Evolutionary conservation across 345 rosid genomes (phyloP), one percentile per base, ranked within the genome.

Genomic region (Brassica cretica): DNA sequence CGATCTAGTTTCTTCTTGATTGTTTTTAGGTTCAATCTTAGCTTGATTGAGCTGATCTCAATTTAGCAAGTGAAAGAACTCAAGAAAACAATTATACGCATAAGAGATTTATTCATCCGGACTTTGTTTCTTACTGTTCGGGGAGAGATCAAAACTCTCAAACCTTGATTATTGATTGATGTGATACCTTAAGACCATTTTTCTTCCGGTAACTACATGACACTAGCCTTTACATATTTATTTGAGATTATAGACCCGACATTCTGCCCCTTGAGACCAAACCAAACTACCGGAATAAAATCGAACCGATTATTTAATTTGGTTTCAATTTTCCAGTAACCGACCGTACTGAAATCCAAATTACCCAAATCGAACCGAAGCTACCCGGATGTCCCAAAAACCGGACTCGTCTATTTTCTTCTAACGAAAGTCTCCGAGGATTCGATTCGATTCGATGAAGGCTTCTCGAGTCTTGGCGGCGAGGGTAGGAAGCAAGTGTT

Each of bases 401-500:
- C 5, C 55, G 11, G 51, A 4, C 16, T 46, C 14, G 16, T 46
- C 55, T 15, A 41, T 41, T 14, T 12, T 37, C 55, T 46, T 46
- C 6, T 1, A 51, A 51, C 18, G 19, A 49, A n/a, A 49, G 56
- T 51, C 19, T 51, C 56, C 56, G 18, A n/a, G 18, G 56, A 46
- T 46, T 46, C 51, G 55, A 14, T 49, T 49, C 51, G 51, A 44
- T 14, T 24, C 73, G 44, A 77, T 68, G 82, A 77, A 82, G 58
- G 81, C 79, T 66, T 72, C 84, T 51, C 76, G 68, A 70, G 27
- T 84, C 71, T 64, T 85, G 24, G 84, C 89, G 5, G 87, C 84
- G 85, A 82, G 80, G 75, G 44, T 86, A 74, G 88, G 71, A 85
- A 91, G 15, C 90, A 88, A 74, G 93, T 84, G 18, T 66, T 90